phyloP scores from a whole-genome alignment of 2,329 filamentous ascomycete species.

The Graphiopsis chlorocephala region DNA sequence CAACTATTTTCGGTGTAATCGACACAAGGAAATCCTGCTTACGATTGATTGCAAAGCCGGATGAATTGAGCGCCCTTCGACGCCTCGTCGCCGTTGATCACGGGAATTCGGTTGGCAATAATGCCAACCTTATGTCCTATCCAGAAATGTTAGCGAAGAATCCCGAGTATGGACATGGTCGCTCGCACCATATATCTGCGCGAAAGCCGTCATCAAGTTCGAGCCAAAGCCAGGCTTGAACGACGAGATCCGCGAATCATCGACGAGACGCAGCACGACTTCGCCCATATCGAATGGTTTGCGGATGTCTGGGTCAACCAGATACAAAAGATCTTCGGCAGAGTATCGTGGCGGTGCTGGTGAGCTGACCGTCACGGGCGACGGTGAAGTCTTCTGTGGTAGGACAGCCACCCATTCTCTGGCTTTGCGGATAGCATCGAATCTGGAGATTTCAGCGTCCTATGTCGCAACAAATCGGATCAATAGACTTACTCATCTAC shows the following conservation, averaged over 20 bases:
- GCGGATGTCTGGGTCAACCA: conserved; percentile 9
- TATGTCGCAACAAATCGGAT: accelerated
- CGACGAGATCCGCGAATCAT: not conserved
- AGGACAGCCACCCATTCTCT: conserved; percentile 35
- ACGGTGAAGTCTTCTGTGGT: not conserved
- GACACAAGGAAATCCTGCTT: conserved; percentile 13
- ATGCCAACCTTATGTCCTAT: conserved; percentile 8
- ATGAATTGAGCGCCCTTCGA: conserved; percentile 45
- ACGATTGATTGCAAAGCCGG: conserved; percentile 45
- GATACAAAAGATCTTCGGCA: not conserved
- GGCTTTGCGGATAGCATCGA: conserved; percentile 42
- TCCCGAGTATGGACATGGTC: not conserved
- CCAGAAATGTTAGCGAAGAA: not conserved
- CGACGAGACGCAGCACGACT: not conserved
- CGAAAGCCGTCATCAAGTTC: not conserved
- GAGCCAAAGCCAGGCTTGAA: not conserved
- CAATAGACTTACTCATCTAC: conserved; percentile 37
- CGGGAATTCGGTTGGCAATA: conserved; percentile 13
- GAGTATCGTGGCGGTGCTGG: conserved; percentile 3
- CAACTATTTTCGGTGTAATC: not conserved
- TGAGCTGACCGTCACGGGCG: not conserved
- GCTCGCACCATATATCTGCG: not conserved
- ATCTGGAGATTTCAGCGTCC: conserved; percentile 27
- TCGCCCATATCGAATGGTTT: conserved; percentile 5
- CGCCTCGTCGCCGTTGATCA: conserved; percentile 34